Conservation (phyloP, 2,329 filamentous ascomycete species). For the Aphanocladium album region DNA sequence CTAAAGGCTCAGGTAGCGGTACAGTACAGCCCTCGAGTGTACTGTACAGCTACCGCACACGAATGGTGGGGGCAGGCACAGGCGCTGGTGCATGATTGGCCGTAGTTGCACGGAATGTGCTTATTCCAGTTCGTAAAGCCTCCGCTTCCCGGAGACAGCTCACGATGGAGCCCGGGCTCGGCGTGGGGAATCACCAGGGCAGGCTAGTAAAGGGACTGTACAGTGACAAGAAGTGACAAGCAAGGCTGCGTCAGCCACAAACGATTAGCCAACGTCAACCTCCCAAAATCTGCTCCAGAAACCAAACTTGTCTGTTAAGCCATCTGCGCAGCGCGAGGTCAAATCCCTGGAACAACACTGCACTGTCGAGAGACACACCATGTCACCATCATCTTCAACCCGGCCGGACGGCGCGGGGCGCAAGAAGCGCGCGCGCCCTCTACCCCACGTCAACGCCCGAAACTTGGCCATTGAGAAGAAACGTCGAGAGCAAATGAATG, state of each 20-base stretch:
- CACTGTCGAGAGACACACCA: background rate
- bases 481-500: conserved; percentile 6
- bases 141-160: background rate
- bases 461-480: conserved; percentile 8
- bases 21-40: background rate
- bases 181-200: too few species aligned
- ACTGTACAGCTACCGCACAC: background rate
- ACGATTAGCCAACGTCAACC: too few species aligned
- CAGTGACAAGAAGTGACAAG: too few species aligned
- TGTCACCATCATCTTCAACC: background rate
- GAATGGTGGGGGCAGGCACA: background rate
- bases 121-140: background rate
- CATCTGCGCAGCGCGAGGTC: too few species aligned
- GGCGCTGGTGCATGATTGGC: background rate
- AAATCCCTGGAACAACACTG: background rate
- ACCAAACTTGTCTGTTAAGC: too few species aligned
- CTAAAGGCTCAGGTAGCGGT: background rate
- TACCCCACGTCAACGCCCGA: conserved; percentile 4
- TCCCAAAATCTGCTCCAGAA: too few species aligned
- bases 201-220: too few species aligned
- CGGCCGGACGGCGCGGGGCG: background rate
- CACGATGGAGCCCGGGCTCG: background rate
- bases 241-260: too few species aligned
- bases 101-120: too few species aligned
- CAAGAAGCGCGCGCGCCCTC: conserved; percentile 2